A percentile compares a stretch with the other conserved stretches of the same genome.
These are phyloP conservation scores for Singerocomus rubriflavus DNA, from an alignment of 1,284 basidiomycete species.

Conservation along the genomic window DNA sequence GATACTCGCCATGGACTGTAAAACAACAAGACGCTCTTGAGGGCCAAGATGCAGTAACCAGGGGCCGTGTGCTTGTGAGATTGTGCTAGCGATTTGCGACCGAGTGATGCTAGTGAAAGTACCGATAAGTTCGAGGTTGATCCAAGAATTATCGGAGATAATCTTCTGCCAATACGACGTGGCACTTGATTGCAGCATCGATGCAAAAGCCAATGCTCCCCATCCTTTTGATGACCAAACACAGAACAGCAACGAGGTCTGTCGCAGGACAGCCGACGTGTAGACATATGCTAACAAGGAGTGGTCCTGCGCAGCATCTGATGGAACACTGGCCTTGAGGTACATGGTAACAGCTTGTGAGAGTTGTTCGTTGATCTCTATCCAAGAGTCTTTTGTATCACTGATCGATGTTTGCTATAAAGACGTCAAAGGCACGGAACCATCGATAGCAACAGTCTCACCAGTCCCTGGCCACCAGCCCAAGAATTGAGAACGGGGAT, in stretches of 20 bases:
- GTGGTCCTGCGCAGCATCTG: conserved; percentile 56
- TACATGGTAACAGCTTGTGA: conserved; percentile 64
- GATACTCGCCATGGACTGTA: conserved; percentile 69
- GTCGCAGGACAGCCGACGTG: conserved; percentile 62
- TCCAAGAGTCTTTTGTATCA: conserved; percentile 60
- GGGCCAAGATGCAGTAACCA: conserved; percentile 81
- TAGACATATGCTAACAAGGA: conserved; percentile 66
- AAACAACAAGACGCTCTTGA: conserved; percentile 67
- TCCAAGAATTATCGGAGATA: conserved; percentile 42
- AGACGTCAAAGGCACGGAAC: conserved; percentile 21
- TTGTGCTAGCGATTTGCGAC: conserved; percentile 57
- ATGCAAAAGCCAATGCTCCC: conserved; percentile 76
- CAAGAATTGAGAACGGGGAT: conserved; percentile 79
- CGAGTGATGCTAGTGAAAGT: conserved; percentile 67
- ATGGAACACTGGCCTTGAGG: conserved; percentile 49
- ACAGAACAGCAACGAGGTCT: conserved; percentile 66
- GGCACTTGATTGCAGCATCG: conserved; percentile 66
- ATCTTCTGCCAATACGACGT: conserved; percentile 51
- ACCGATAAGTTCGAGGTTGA: conserved; percentile 59
- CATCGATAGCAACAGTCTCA: conserved; percentile 34
- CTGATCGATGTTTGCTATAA: conserved; percentile 49
- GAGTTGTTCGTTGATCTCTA: conserved; percentile 66
- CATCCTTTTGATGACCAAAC: conserved; percentile 87
- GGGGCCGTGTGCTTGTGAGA: conserved; percentile 75
- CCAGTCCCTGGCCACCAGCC: conserved; percentile 71